Base-by-base conservation (phyloP, 2,329 filamentous ascomycete species). In the Beauveria asiatica region DNA sequence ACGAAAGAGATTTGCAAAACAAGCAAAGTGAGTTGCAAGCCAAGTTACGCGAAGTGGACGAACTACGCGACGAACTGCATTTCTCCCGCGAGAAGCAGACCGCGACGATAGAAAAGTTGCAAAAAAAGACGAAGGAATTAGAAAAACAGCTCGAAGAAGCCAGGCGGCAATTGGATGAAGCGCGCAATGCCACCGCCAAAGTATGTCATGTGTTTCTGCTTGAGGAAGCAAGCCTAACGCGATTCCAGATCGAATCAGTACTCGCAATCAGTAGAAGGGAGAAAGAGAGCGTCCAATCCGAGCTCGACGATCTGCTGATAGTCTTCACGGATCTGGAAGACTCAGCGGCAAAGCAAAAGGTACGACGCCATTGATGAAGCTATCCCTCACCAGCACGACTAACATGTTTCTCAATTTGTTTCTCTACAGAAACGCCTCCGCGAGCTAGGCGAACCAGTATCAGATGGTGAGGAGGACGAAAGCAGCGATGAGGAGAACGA, bases 291-390 rank as follows among this genome's bases (percentile, higher is more conserved):
- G 80, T 81, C 5, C 89, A 93, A 69, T 80, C 83, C 3, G 90
- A 94, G 71, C 77, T 93, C 50, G 90, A 94, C 65, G 90, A 94
- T 70, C 78, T 93, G 58, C 75, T 94, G 41, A 88, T 93, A 76
- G 86, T 94, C 5, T 90, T 92, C 72, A 85, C 84, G 16, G 90
- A 94, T 69, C 70, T 92, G 19, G 90, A 94, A 72, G 88, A 90
- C 58, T 93, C 92, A 74, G 78, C 85, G 53, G 80, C 81, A 46
- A 84, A 83, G 66, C 91, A 93, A 69, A 93, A 90, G 80, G 87
- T 88, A 74, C 65, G 80, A 62, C 25, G 23, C 50, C n/a, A n/a
- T 45, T 19, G 23, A 10, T 6, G 23, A 42, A 19, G 30, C 11
- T 30, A 13, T n/a, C 11, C 17, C 10, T 30, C 27, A 5, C 30